A percentile compares a stretch with the other conserved stretches of the same genome.
These are phyloP conservation scores for Lasiosphaeria hispida DNA, from an alignment of 495 filamentous ascomycete species.

Conservation along the genomic window DNA sequence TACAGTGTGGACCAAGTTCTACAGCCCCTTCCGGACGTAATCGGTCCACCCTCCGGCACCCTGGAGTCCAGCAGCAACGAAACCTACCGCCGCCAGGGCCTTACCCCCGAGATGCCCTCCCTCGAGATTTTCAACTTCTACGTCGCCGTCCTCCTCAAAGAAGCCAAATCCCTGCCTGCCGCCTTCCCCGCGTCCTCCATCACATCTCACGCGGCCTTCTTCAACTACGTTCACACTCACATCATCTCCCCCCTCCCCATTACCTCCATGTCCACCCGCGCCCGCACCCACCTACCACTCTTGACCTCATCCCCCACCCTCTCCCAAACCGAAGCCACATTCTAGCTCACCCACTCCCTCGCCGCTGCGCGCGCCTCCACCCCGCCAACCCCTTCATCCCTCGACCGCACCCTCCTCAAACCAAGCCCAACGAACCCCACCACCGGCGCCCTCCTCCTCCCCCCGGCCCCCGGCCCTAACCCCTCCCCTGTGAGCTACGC, in stretches of 20 bases:
- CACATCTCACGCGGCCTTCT: not conserved
- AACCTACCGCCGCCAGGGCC: slow-evolving; percentile 5
- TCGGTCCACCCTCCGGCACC: not conserved
- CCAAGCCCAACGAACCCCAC: not conserved
- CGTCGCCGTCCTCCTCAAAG: slow-evolving; percentile 20
- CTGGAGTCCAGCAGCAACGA: not conserved
- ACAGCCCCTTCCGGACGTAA: slow-evolving; percentile 19
- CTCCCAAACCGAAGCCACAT: slow-evolving; percentile 4
- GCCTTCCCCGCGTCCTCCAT: slow-evolving; percentile 1
- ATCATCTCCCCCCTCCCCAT: not conserved
- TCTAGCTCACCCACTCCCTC: slow-evolving; percentile 20
- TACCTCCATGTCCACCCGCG: not conserved
- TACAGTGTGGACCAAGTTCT: slow-evolving; percentile 16
- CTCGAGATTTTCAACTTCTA: slow-evolving; percentile 21
- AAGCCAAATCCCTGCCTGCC: slow-evolving; percentile 13
- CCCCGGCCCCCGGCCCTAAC: not conserved
- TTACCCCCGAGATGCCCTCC: slow-evolving; percentile 23
- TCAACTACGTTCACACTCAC: slow-evolving; percentile 7
- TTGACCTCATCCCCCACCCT: slow-evolving; percentile 2
- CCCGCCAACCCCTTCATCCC: not conserved
- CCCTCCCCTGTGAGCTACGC: slow-evolving; percentile 12
- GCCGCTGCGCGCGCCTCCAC: slow-evolving; percentile 1
- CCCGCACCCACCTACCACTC: not conserved
- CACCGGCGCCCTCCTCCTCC: not conserved
- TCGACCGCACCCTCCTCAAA: not conserved